These are phyloP conservation scores for Aspergillus ochraceoroseus DNA, from an alignment of 2,329 filamentous ascomycete genomes.

Conservation along the genomic window DNA sequence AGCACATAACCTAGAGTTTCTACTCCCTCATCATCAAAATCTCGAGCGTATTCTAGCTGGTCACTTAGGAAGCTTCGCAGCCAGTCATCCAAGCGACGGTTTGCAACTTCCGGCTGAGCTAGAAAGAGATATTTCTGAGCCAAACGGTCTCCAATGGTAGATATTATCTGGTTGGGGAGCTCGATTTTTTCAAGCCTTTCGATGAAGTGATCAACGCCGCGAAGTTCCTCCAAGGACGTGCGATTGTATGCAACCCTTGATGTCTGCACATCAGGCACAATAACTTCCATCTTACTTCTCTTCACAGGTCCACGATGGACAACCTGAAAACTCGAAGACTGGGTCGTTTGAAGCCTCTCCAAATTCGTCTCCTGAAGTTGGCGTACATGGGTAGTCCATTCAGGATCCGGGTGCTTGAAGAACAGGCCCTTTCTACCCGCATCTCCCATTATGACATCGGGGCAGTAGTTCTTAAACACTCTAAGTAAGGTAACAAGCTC, in stretches of 20 bases:
- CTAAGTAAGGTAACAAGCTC: conserved; percentile 67
- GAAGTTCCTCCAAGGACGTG: conserved; percentile 67
- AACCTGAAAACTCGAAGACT: conserved; percentile 59
- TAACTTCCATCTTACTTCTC: conserved; percentile 47
- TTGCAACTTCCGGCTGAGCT: conserved; percentile 54
- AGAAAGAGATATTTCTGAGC: conserved; percentile 69
- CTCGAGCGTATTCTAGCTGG: conserved; percentile 32
- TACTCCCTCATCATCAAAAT: conserved; percentile 46
- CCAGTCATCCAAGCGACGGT: conserved; percentile 37
- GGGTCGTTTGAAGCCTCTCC: conserved; percentile 40
- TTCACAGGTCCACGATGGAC: conserved; percentile 51
- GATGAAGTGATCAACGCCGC: conserved; percentile 64
- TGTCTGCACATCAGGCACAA: conserved; percentile 67
- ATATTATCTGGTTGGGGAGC: conserved; percentile 74
- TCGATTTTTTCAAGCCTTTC: conserved; percentile 71
- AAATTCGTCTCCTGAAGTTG: conserved; percentile 59
- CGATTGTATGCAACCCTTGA: conserved; percentile 61
- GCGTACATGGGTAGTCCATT: conserved; percentile 66
- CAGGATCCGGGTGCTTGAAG: conserved; percentile 63
- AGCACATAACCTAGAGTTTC: conserved; percentile 37
- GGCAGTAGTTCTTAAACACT: conserved; percentile 88
- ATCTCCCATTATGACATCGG: conserved; percentile 76
- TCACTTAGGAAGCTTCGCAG: conserved; percentile 39
- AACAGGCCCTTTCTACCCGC: conserved; percentile 34
- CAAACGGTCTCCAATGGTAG: conserved; percentile 68